Evolutionary conservation across 768 basidiomycete genomes (phyloP), one percentile per base, ranked within the genome.

Genomic region (Rhodosporidiobolus sp.): DNA sequence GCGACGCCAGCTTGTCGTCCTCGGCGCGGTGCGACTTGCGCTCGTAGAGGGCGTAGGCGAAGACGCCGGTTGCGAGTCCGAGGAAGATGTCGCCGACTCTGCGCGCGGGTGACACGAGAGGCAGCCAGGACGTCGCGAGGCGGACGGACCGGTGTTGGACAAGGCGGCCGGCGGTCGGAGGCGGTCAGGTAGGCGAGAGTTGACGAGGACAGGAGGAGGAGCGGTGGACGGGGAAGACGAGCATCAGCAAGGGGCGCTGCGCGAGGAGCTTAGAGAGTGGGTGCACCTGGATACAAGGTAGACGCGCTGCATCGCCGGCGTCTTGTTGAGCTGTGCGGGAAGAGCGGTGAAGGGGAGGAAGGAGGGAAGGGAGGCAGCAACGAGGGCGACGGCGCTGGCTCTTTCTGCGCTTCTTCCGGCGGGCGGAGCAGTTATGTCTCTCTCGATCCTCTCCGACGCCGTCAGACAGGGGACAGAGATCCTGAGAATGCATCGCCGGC

Each of bases 11-110:
- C 22, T 30, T 55, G 38, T 71, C 64, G 20, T 65, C 59, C 4
- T 38, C 28, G 0, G 70, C 34, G 9, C 70, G 50, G 46, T 50
- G 8, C 0, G 56, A n/a, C 14, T 60, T 60, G 2, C 63, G 58
- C 60, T 71, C 70, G 54, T 71, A 71, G 9, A 65, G 59, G 28
- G 28, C 38, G 64, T 71, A 71, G 50, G 59, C 70, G 24, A 54
- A 57, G 24, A 66, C 46, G 14, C 70, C 70, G 1, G 70, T 71
- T 2, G 54, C 2, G 4, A 62, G 20, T 35, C 64, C 70, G 24
- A 71, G 54, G 5, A 48, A 14, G n/a, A 71, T 46, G 52, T 71
- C 70, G 26, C 64, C 64, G 53, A 43, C 45, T 16, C 64, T 65
- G 61, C 30, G n/a, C n/a, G n/a, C n/a, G n/a, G n/a, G n/a, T n/a